phyloP scores from a whole-genome alignment of 257 asterid species.

The Avicennia marina region DNA sequence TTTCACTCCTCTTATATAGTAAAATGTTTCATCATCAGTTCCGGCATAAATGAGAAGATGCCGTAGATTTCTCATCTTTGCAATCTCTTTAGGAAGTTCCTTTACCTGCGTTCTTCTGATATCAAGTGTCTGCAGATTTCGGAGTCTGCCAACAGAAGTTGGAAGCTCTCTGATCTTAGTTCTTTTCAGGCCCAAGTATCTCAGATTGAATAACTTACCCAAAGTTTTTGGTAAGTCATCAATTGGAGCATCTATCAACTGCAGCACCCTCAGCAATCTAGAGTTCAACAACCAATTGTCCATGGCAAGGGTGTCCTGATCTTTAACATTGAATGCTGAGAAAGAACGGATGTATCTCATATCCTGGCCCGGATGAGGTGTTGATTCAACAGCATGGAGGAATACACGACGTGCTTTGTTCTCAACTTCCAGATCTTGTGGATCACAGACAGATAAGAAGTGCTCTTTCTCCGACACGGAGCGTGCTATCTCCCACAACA shows the following conservation, averaged over 20 bases:
- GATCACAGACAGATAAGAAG: slow-evolving; percentile 9
- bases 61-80: slow-evolving; percentile 17
- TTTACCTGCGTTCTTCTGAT: slow-evolving; percentile 15
- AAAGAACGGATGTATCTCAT: slow-evolving; percentile 16
- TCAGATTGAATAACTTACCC: slow-evolving; percentile 20
- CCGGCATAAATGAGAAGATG: slow-evolving; percentile 17
- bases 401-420: slow-evolving; percentile 20
- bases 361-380: not conserved
- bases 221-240: slow-evolving; percentile 15
- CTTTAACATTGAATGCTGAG: slow-evolving; percentile 8
- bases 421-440: slow-evolving; percentile 3
- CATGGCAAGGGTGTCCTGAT: not conserved
- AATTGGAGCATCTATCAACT: slow-evolving; percentile 13
- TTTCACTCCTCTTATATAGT: slow-evolving; percentile 10
- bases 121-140: slow-evolving; percentile 22
- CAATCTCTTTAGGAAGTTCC: slow-evolving; percentile 22
- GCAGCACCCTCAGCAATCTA: slow-evolving; percentile 24
- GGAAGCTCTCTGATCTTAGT: slow-evolving; percentile 25
- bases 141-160: slow-evolving; percentile 13
- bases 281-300: slow-evolving; percentile 2
- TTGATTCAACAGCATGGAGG: slow-evolving; percentile 11
- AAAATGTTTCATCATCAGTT: not conserved
- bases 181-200: slow-evolving; percentile 15
- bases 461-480: slow-evolving; percentile 16
- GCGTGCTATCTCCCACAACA: slow-evolving; percentile 25